Conservation (phyloP, 352 stramenopile species). For the Poterioochromonas sp. region DNA sequence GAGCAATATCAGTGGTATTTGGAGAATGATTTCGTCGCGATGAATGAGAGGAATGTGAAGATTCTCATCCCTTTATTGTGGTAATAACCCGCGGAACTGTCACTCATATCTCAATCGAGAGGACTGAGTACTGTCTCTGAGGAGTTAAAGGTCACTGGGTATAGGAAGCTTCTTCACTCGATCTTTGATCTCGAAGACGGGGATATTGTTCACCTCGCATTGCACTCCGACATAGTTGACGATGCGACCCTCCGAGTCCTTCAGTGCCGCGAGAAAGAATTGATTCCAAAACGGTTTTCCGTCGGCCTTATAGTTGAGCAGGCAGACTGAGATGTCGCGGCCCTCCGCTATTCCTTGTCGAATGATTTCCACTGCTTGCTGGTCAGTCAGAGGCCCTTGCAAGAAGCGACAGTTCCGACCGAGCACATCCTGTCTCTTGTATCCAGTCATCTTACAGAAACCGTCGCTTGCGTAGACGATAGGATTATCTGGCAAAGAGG, state of each 20-base stretch:
- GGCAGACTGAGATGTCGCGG: constrained; percentile 56
- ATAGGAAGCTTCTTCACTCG: constrained; percentile 22
- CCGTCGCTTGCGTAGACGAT: constrained; percentile 43
- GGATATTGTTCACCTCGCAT: constrained; percentile 48
- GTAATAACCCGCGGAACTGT: too few relatives aligned
- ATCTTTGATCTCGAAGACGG: constrained; percentile 21
- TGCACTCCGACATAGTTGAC: constrained; percentile 73
- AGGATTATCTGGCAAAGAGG: constrained; percentile 47
- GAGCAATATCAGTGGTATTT: neutral
- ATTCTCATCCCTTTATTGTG: neutral
- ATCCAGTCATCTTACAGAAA: constrained; percentile 46
- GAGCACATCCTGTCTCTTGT: constrained; percentile 44
- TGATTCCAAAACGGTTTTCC: constrained; percentile 72
- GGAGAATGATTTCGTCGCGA: neutral
- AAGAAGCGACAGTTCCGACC: constrained; percentile 62
- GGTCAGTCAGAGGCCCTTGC: constrained; percentile 54
- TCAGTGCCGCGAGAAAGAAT: constrained; percentile 62
- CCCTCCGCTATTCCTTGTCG: constrained; percentile 47
- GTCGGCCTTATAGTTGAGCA: constrained; percentile 66
- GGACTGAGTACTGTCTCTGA: neutral
- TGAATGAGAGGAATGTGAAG: neutral
- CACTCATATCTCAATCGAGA: too few relatives aligned
- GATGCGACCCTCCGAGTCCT: constrained; percentile 61
- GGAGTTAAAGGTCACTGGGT: neutral
- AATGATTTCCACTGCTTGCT: constrained; percentile 49